A percentile compares a stretch with the other conserved stretches of the same genome.
Evolutionary conservation across 805 yeast genomes (phyloP).

Genomic region (Lipomyces lipofer): DNA sequence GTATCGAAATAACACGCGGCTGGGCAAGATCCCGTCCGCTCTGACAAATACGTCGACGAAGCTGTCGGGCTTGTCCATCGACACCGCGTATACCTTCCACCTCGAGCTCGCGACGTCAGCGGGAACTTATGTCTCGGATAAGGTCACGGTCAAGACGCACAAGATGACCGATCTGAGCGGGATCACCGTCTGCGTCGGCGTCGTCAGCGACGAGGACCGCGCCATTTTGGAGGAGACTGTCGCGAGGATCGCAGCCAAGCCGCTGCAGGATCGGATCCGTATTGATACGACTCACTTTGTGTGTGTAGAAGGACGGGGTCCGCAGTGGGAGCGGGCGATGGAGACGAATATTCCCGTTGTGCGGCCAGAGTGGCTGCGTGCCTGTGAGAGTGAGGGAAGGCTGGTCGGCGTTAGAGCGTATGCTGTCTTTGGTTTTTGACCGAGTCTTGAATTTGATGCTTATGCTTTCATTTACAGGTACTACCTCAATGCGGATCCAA

Average conservation of each 20-base stretch:
- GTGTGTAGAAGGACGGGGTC: slow-evolving; percentile 68
- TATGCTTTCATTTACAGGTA: slow-evolving; percentile 3
- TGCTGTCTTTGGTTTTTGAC: slow-evolving; percentile 6
- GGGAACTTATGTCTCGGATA: slow-evolving; percentile 74
- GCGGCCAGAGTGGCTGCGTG: slow-evolving; percentile 95
- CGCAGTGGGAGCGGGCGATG: slow-evolving; percentile 75
- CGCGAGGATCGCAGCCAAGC: slow-evolving; percentile 76
- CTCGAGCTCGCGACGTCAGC: slow-evolving; percentile 84
- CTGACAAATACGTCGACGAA: slow-evolving; percentile 75
- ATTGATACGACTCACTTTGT: slow-evolving; percentile 95
- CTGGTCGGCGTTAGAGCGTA: slow-evolving; percentile 91
- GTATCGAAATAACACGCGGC: slow-evolving; percentile 64
- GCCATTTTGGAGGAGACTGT: slow-evolving; percentile 65
- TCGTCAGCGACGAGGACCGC: slow-evolving; percentile 50
- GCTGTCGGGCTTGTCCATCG: slow-evolving; percentile 87
- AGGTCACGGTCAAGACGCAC: slow-evolving; percentile 74
- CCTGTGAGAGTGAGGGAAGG: slow-evolving; percentile 84
- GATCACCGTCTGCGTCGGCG: slow-evolving; percentile 86
- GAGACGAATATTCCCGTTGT: slow-evolving; percentile 89
- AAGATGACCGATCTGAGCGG: slow-evolving; percentile 96
- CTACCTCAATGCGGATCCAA: background rate
- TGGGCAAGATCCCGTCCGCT: slow-evolving; percentile 85
- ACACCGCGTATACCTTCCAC: slow-evolving; percentile 75
- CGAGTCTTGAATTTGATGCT: background rate
- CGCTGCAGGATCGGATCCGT: slow-evolving; percentile 67